Percentiles rank a stretch among this genome's conserved stretches.
Evolutionary conservation across 768 basidiomycete genomes (phyloP).

Genomic region (Lactarius trivialis): DNA sequence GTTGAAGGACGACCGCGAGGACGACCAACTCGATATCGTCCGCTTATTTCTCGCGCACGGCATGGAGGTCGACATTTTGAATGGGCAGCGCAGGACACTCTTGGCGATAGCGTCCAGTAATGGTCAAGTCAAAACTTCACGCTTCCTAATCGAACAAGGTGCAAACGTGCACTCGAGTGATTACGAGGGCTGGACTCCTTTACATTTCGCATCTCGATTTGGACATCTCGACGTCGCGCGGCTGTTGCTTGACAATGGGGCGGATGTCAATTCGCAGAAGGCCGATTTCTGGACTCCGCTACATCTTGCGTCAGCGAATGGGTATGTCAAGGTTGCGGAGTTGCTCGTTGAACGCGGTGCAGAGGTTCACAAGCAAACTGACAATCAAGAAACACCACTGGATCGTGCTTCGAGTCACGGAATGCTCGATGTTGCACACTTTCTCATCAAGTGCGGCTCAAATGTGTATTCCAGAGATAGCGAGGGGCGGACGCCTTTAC

Average conservation of each 20-base stretch:
- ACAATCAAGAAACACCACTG: background rate
- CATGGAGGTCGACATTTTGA: background rate
- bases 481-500: background rate
- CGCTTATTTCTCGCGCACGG: background rate
- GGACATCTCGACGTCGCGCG: background rate
- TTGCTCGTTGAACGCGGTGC: background rate
- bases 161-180: background rate
- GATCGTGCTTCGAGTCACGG: background rate
- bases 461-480: background rate
- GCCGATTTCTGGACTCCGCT: background rate
- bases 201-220: background rate
- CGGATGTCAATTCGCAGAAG: background rate
- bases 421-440: background rate
- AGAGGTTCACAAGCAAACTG: background rate
- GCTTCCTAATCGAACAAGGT: background rate
- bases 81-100: background rate
- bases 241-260: background rate
- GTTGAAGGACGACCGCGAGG: background rate
- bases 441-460: background rate
- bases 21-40: background rate
- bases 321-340: background rate
- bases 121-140: background rate
- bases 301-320: background rate
- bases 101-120: background rate
- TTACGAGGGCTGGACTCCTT: background rate